Evolutionary conservation across 2,329 filamentous ascomycete species (phyloP).

Genomic region (Paecilomyces variotii): DNA sequence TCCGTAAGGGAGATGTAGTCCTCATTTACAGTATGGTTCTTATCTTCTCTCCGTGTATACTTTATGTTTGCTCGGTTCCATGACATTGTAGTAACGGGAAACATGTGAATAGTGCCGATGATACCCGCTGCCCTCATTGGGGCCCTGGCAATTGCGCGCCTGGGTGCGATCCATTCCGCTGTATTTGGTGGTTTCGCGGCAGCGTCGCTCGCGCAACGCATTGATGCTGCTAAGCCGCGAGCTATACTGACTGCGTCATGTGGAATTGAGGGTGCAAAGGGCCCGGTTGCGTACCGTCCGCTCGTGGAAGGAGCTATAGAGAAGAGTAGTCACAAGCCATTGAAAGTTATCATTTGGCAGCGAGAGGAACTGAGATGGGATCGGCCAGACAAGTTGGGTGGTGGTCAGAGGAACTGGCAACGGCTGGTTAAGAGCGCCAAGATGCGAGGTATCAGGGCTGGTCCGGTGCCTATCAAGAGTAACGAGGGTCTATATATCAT

Average conservation of each 20-base stretch:
- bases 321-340: constrained; percentile 62
- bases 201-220: constrained; percentile 72
- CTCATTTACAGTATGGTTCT: constrained; percentile 68
- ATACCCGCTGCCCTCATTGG: constrained; percentile 82
- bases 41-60: constrained; percentile 4
- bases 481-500: constrained; percentile 83
- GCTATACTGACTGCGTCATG: constrained; percentile 83
- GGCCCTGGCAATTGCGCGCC: constrained; percentile 69
- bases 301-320: constrained; percentile 67
- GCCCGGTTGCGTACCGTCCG: constrained; percentile 66
- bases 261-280: constrained; percentile 80
- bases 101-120: constrained; percentile 67
- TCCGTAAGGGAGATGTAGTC: constrained; percentile 76
- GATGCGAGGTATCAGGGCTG: constrained; percentile 59
- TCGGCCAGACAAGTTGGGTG: constrained; percentile 54
- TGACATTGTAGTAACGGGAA: background rate
- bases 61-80: background rate
- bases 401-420: constrained; percentile 73
- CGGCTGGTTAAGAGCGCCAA: constrained; percentile 62
- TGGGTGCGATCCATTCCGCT: constrained; percentile 83
- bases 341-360: constrained; percentile 73
- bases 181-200: constrained; percentile 91
- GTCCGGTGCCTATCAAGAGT: constrained; percentile 68
- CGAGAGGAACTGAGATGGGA: constrained; percentile 69
- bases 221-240: constrained; percentile 70